These are phyloP conservation scores for Paspalum notatum DNA, from an alignment of 176 grass and related monocot genomes.

Conservation along the genomic window DNA sequence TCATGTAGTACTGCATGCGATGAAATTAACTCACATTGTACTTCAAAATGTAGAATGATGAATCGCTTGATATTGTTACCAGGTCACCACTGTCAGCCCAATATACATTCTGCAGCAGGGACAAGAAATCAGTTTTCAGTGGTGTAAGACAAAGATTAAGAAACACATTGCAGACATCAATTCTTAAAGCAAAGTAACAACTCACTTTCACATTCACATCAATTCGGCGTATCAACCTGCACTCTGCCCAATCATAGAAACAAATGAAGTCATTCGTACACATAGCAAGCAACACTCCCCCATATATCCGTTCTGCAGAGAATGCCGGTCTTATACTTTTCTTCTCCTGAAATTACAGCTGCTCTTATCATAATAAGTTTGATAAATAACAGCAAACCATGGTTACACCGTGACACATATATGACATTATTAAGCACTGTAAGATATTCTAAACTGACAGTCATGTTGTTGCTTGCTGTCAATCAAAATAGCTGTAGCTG, in stretches of 20 bases:
- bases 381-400: background rate
- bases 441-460: background rate
- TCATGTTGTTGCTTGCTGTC: background rate
- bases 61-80: slow-evolving; percentile 74
- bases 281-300: slow-evolving; percentile 77
- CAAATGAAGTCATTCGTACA: slow-evolving; percentile 96
- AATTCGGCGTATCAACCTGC: slow-evolving; percentile 82
- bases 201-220: slow-evolving; percentile 82
- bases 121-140: slow-evolving; percentile 20
- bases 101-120: slow-evolving; percentile 71
- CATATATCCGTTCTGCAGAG: slow-evolving; percentile 66
- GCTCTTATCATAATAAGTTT: background rate
- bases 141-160: background rate
- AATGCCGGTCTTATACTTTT: slow-evolving; percentile 78
- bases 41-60: slow-evolving; percentile 89
- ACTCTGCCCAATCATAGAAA: slow-evolving; percentile 90
- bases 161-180: background rate
- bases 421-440: background rate
- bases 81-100: slow-evolving; percentile 91
- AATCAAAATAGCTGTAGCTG: background rate
- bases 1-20: slow-evolving; percentile 9
- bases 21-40: slow-evolving; percentile 76
- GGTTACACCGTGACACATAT: background rate
- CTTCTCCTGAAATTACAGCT: slow-evolving; percentile 69
- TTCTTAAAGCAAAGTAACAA: slow-evolving; percentile 15